phyloP scores from a whole-genome alignment of 768 basidiomycete genomes.

The Suillus plorans region DNA sequence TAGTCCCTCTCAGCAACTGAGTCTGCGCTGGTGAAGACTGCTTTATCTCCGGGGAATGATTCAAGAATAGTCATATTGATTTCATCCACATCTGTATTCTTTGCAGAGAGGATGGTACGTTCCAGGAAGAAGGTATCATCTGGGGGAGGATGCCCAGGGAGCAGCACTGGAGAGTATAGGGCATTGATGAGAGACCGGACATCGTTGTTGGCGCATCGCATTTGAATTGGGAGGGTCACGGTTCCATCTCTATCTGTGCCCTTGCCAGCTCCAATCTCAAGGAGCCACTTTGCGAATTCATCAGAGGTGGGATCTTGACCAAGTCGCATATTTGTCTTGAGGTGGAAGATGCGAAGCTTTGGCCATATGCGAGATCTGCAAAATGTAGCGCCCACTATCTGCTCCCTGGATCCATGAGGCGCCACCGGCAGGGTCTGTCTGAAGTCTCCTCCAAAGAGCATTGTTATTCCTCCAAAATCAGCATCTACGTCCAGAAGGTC shows the following conservation, averaged over 20 bases:
- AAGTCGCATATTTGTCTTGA: slow-evolving; percentile 43
- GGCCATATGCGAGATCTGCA: slow-evolving; percentile 40
- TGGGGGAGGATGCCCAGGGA: slow-evolving; percentile 10
- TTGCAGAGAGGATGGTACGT: slow-evolving; percentile 29
- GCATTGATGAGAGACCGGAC: background rate
- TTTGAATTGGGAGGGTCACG: slow-evolving; percentile 25
- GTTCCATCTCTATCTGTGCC: slow-evolving; percentile 18
- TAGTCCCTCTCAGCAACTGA: slow-evolving; percentile 24
- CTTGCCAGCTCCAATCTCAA: slow-evolving; percentile 36
- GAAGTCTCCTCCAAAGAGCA: slow-evolving; percentile 51
- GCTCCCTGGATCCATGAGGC: slow-evolving; percentile 30
- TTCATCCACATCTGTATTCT: slow-evolving; percentile 31
- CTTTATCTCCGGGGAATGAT: slow-evolving; percentile 22
- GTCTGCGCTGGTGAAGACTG: slow-evolving; percentile 29
- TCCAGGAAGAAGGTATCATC: slow-evolving; percentile 29
- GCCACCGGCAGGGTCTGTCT: slow-evolving; percentile 48
- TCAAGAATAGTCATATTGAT: slow-evolving; percentile 32
- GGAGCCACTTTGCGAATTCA: slow-evolving; percentile 37
- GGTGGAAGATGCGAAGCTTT: slow-evolving; percentile 29
- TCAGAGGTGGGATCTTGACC: slow-evolving; percentile 23
- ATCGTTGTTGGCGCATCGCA: slow-evolving; percentile 16
- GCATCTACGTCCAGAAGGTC: slow-evolving; percentile 30
- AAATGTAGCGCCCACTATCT: slow-evolving; percentile 40
- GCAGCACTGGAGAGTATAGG: slow-evolving; percentile 26
- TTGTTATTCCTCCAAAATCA: slow-evolving; percentile 39